Evolutionary conservation across 2,329 filamentous ascomycete genomes (phyloP), one percentile per base, ranked within the genome.

Genomic region (Metarhizium brunneum): DNA sequence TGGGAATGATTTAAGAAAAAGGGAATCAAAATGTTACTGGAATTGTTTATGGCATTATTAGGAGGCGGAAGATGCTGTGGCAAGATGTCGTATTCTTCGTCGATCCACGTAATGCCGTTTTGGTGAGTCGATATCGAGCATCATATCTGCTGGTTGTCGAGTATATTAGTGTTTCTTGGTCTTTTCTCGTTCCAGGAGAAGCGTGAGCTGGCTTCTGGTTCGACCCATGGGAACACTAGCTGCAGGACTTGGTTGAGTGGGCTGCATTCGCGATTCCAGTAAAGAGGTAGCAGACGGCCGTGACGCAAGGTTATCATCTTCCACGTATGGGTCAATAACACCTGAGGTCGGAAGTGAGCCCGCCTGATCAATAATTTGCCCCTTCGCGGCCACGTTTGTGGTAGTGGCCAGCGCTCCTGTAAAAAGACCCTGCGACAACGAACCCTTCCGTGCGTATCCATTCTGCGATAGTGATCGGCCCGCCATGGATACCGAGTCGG

Each of bases 201-300:
- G 68, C 10, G 77, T 79, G 32, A 85, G 69, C 63, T 85, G 81
- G 61, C 81, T 84, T 65, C 78, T 82, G n/a, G 81, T 79, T 56
- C 80, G 73, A n/a, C 73, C 80, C 51, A 84, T 69, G 4, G 77
- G 78, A 7, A 80, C 71, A 14, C 68, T 68, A 30, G 75, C 68
- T 14, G 72, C 69, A 11, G 71, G 66, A 47, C 71, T 77, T 4
- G 77, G 78, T 54, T 73, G 74, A 0, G 79, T 82, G 29, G 79
- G 79, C 4, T 71, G 73, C 55, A 81, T 74, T 25, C 70, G 64
- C 8, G 72, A 69, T 30, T 71, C 69, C 7, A 67, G 63, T 18
- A 69, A 59, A 13, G 66, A 69, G 3, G 63, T 59, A 7, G 60
- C 57, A 10, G 58, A 60, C 20, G 61, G 58, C 30, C 57, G 57